Evolutionary conservation across 805 yeast species (phyloP), one percentile per base, ranked within the genome.

Genomic region (Candida patagonica): DNA sequence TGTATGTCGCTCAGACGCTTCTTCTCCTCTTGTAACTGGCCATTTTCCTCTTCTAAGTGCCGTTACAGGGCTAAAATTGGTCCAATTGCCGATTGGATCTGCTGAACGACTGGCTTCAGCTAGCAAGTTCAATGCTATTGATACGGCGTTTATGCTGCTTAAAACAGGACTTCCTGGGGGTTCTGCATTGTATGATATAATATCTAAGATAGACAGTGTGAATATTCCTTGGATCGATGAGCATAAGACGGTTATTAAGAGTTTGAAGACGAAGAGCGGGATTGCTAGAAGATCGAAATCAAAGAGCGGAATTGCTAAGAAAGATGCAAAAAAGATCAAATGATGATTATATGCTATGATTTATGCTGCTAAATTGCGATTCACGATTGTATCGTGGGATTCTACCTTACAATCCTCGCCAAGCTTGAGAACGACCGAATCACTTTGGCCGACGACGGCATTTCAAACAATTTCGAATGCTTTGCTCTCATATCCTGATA

Each of bases 21-120:
- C 40, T 8, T 22, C 37, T 22, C 38, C 48, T 16, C 32, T 49
- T 2, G 39, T 49, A 9, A 38, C 44, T 16, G 8, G 40, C 10
- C 51, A 48, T 35, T 45, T 45, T 30, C 53, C 51, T 6, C 37
- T 45, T 7, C 42, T 43, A 6, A 41, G 49, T 35, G 51, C 46
- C 16, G 47, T 41, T 9, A 25, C 37, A 27, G 19, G 29, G 10
- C 42, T 44, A 12, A 45, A 42, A 36, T 41, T 49, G 6, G 34
- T 49, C 16, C 43, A 34, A 19, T 38, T 49, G 19, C 53, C 53
- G 1, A 32, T 31, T 29, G 53, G 53, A 4, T 36, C 53, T 1
- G 19, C 38, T 22, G 21, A 33, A 3, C 21, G 26, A 12, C 40
- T 49, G 7, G 38, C 46, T 2, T 27, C 30, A 15, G 44, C 43